Evolutionary conservation across 1,139 yeast genomes (phyloP), one percentile per base, ranked within the genome.

Genomic region (Kluyveromyces sp.): DNA sequence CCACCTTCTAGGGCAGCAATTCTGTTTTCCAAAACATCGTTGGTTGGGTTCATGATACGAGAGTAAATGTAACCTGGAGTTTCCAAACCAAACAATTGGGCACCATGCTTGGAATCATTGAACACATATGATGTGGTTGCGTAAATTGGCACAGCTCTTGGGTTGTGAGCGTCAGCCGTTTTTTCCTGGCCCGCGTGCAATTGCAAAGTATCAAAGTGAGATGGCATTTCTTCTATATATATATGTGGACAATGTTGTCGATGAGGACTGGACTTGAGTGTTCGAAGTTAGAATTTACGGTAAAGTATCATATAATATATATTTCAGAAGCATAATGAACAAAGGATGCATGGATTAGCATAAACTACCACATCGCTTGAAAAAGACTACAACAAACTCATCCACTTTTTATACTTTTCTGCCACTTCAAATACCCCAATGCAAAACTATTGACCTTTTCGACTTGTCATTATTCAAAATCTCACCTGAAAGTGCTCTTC

Each of bases 1-100:
- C 97, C 98, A 50, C 85, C 84, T 70, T 92, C 98, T 52, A 92
- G 76, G 44, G 95, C 94, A 48, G 96, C 95, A 48, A 92, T 75
- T 70, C 98, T 79, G 65, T 86, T 79, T 69, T 92, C 98, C 55
- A 92, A 84, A 30, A 85, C 92, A 56, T 83, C 95, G 50, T 76
- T 83, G 54, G 98, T 92, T 51, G 98, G 98, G 72, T 92, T 92
- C 78, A 78, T 83, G 58, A 92, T 76, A 66, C 98, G 79, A 8
- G 95, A 81, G 73, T 92, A 92, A 58, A 89, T 83, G 71, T 72
- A 84, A 40, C 96, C 96, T 26, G 83, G 82, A 41, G 79, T 82
- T 66, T 85, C 82, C 52, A 90, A 75, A 34, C 90, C 95, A 58
- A 92, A 92, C 53, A 89, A 72, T 60, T 87, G 83, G 40, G 97